These are phyloP conservation scores for Malassezia psittaci DNA, from an alignment of 1,284 basidiomycete genomes.

Conservation along the genomic window DNA sequence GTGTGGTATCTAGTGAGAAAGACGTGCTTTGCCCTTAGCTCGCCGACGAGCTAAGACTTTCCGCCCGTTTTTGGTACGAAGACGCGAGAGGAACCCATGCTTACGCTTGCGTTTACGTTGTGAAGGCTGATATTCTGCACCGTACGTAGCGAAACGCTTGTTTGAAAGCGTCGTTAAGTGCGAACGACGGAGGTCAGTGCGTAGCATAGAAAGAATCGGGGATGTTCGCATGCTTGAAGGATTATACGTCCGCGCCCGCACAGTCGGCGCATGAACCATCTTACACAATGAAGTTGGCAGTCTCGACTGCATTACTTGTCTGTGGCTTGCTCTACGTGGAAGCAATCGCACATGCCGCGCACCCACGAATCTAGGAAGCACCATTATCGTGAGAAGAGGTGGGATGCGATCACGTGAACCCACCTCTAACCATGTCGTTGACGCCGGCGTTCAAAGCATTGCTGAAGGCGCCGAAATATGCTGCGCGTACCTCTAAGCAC, in stretches of 20 bases:
- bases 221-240: background rate
- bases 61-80: slow-evolving; percentile 57
- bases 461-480: slow-evolving; percentile 60
- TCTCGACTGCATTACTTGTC: no score
- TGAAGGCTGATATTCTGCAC: slow-evolving; percentile 75
- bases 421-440: slow-evolving; percentile 22
- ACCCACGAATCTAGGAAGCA: slow-evolving; percentile 9
- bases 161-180: background rate
- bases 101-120: slow-evolving; percentile 77
- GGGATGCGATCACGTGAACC: slow-evolving; percentile 3
- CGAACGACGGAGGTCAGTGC: background rate
- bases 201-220: slow-evolving; percentile 10
- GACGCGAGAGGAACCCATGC: slow-evolving; percentile 70
- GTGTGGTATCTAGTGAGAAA: slow-evolving; percentile 21
- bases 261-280: no score
- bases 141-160: slow-evolving; percentile 47
- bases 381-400: background rate
- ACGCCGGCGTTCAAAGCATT: slow-evolving; percentile 59
- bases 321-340: background rate
- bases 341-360: slow-evolving; percentile 8
- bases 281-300: no score
- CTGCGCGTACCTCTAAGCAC: slow-evolving; percentile 56
- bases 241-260: no score
- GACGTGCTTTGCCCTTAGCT: slow-evolving; percentile 24
- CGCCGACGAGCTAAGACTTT: slow-evolving; percentile 54